Base-by-base conservation (phyloP, 1,284 basidiomycete genomes). In the Cryptococcus sp. region DNA sequence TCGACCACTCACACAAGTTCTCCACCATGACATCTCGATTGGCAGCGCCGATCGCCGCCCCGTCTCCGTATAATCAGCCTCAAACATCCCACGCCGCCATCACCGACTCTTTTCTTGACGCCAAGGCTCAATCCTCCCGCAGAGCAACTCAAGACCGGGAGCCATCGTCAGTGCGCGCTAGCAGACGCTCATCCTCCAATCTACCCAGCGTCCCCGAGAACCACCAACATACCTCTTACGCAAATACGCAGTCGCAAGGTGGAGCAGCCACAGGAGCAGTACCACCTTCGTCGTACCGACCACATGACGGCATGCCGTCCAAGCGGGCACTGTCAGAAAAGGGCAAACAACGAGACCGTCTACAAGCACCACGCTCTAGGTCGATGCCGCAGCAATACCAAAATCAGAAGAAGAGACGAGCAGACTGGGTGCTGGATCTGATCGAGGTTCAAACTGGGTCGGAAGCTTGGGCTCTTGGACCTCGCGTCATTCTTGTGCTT, bases 361-460 rank as follows among this genome's bases (percentile, higher is more conserved):
- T 45, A 22, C n/a, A 22, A 22, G 42, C 16, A 10, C 42, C 42
- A 10, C 42, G 42, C 7, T 45, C 42, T 22, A 45, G n/a, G n/a
- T 45, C n/a, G 42, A 45, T n/a, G 42, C 42, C n/a, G 42, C 27
- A 35, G 17, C 41, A 27, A 45, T 35, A 45, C 6, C 46, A 55
- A 20, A 46, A 25, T 39, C 49, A 44, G 50, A 42, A 19, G 23
- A 40, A 45, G 40, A 49, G 35, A 31, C 57, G 57, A 20, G 65
- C 65, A 13, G 60, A 61, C 6, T 75, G 73, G 73, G 53, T 71
- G 1, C 48, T 71, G 2, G 73, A 75, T 54, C 48, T 66, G 8
- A 27, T 60, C 5, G 66, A 70, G 51, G 55, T 63, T 3, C 61
- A 58, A 16, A 60, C 59, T 10, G 71, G 68, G 3, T 59, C 62